Evolutionary conservation across 2,329 filamentous ascomycete genomes (phyloP).

Genomic region (Monosporascus ibericus): DNA sequence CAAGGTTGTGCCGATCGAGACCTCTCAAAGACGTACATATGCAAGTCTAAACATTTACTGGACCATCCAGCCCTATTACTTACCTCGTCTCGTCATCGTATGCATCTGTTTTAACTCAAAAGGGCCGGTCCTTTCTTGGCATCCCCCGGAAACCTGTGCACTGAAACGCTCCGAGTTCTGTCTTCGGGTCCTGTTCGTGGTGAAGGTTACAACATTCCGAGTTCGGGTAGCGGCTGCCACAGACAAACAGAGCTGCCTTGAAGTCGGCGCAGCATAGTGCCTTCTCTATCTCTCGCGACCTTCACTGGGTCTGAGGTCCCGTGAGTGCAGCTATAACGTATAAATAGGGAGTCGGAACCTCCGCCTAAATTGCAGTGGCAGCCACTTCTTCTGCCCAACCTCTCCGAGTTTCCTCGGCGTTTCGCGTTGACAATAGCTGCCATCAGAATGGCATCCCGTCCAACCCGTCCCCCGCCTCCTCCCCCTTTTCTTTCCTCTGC

Average conservation of each 20-base stretch:
- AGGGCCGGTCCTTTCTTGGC: too few species aligned
- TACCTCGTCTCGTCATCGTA: too few species aligned
- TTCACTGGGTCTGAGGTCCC: not conserved
- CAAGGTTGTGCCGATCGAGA: not conserved
- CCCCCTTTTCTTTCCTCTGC: not conserved
- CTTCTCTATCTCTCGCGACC: not conserved
- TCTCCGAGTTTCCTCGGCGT: not conserved
- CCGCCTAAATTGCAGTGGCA: not conserved
- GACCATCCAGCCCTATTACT: too few species aligned
- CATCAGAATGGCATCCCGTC: not conserved
- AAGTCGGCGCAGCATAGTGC: not conserved
- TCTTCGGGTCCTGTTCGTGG: too few species aligned
- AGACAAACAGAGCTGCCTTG: not conserved
- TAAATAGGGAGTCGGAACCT: not conserved
- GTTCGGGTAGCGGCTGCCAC: not conserved
- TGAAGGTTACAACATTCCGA: not conserved
- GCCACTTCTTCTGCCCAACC: not conserved
- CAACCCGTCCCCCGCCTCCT: not conserved
- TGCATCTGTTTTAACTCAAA: too few species aligned
- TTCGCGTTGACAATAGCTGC: not conserved
- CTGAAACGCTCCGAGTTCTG: too few species aligned
- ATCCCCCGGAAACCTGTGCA: too few species aligned
- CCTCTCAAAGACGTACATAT: too few species aligned
- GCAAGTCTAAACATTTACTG: too few species aligned
- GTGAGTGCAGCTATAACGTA: not conserved